Conservation (phyloP, 306 rosid species). For the Hippophae tibetana region DNA sequence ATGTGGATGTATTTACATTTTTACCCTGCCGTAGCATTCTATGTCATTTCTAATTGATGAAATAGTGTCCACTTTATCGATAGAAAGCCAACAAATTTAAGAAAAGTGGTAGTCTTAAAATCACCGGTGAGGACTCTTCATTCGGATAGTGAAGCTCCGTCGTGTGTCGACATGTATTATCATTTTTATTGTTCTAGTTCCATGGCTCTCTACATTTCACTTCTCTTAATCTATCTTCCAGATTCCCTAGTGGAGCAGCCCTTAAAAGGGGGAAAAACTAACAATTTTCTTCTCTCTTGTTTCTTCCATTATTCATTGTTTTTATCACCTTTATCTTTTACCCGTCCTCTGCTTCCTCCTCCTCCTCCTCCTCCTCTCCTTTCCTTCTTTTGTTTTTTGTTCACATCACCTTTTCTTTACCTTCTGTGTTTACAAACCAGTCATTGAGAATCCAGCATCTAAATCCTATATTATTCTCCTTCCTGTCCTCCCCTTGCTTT, state of each 20-base stretch:
- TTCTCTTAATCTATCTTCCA: not conserved
- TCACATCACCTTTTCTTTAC: slow-evolving; percentile 9
- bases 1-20: not conserved
- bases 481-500: not conserved
- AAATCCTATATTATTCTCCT: too few relatives aligned
- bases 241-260: not conserved
- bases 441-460: too few relatives aligned
- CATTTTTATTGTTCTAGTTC: not conserved
- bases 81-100: slow-evolving; percentile 6
- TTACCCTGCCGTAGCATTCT: not conserved
- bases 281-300: not conserved
- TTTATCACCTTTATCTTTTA: slow-evolving; percentile 10
- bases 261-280: not conserved
- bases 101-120: not conserved
- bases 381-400: slow-evolving; percentile 4
- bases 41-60: slow-evolving; percentile 7
- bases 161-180: not conserved
- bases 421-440: not conserved
- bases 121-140: not conserved
- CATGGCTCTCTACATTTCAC: too few relatives aligned
- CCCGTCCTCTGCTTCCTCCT: slow-evolving; percentile 8
- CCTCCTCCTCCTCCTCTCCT: slow-evolving; percentile 10
- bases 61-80: slow-evolving; percentile 11
- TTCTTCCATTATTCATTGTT: not conserved
- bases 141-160: not conserved